Base-by-base conservation (phyloP, 108 stramenopile species). In the Seminavis robusta region DNA sequence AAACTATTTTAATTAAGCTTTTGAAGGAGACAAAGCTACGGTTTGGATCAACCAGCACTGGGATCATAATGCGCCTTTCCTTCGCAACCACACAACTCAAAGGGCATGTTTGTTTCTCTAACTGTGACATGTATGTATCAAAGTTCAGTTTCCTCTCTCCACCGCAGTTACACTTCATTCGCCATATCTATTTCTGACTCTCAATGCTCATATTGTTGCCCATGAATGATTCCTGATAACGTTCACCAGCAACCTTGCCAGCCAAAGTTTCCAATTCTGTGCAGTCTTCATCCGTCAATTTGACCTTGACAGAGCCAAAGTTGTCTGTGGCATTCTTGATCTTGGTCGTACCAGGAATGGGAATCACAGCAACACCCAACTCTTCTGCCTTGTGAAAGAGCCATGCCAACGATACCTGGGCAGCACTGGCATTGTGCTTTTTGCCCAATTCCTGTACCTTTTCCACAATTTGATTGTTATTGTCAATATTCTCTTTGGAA, bases 271-370 rank as follows among this genome's bases (percentile, higher is more conserved):
- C 59, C 59, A 59, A 59, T n/a, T n/a, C 49, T 20, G 39, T 33
- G 43, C 23, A 25, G 8, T 49, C 57, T 20, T 52, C 61, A 4
- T 17, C 49, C 26, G 5, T 52, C 0, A 67, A 4, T 4, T 49
- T 34, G 8, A 67, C 8, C 17, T 58, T 59, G 58, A 11, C n/a
- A 20, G 69, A 17, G 19, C 21, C 56, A 7, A 61, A 24, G 25
- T 70, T 70, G 52, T 43, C 32, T 11, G 30, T n/a, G 6, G 52
- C 43, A 33, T 75, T 60, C 2, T 47, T 30, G 4, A 61, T 7
- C 39, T 50, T 61, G 36, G 67, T 67, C 0, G 73, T 67, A 48
- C 73, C 73, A 28, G 73, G 73, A 56, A 75, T 75, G 16, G 73
- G 67, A 54, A 68, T 19, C 11, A 75, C 67, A 23, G 13, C 26